Percentiles rank a stretch among this genome's conserved stretches.
These are phyloP conservation scores for Alternaria sp. DNA, from an alignment of 2,329 filamentous ascomycete genomes.

Conservation along the genomic window DNA sequence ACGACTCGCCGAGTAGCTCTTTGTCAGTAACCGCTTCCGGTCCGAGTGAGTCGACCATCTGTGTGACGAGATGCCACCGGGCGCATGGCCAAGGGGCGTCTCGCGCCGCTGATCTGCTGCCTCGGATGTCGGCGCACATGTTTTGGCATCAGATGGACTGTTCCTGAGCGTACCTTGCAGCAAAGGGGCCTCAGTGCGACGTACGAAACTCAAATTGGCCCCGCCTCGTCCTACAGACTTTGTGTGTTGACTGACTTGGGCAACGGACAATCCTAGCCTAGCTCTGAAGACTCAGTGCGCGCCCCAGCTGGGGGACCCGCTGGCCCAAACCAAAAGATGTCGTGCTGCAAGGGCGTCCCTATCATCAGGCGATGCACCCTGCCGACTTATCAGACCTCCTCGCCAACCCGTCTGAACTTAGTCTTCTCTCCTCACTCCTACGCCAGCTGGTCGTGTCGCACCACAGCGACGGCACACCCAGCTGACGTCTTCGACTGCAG, in stretches of 20 bases:
- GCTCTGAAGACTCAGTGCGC: slow-evolving; percentile 12
- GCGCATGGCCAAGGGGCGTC: slow-evolving; percentile 43
- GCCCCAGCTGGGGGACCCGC: slow-evolving; percentile 10
- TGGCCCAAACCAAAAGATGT: slow-evolving; percentile 10
- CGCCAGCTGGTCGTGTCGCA: slow-evolving; percentile 28
- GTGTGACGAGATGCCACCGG: slow-evolving; percentile 35
- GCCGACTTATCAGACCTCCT: slow-evolving; percentile 2
- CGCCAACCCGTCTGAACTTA: slow-evolving; percentile 1
- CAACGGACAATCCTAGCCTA: slow-evolving; percentile 26
- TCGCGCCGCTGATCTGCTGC: slow-evolving; percentile 37
- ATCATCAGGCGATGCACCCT: slow-evolving; percentile 7
- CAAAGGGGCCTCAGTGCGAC: slow-evolving; percentile 38
- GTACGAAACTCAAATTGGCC: slow-evolving; percentile 37
- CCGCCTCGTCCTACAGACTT: slow-evolving; percentile 34
- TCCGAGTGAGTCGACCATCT: slow-evolving; percentile 26
- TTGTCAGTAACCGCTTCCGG: slow-evolving; percentile 30
- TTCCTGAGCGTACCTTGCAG: slow-evolving; percentile 49
- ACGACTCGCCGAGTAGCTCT: slow-evolving; percentile 33
- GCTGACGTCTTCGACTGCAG: slow-evolving; percentile 39
- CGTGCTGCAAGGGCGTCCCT: slow-evolving; percentile 16
- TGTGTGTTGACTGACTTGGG: slow-evolving; percentile 31
- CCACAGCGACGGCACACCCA: slow-evolving; percentile 29
- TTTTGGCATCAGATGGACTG: slow-evolving; percentile 15
- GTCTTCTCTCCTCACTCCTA: not conserved
- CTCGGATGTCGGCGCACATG: slow-evolving; percentile 36